These are phyloP conservation scores for Lanmaoa rubissima DNA, from an alignment of 768 basidiomycete species.

Conservation along the genomic window DNA sequence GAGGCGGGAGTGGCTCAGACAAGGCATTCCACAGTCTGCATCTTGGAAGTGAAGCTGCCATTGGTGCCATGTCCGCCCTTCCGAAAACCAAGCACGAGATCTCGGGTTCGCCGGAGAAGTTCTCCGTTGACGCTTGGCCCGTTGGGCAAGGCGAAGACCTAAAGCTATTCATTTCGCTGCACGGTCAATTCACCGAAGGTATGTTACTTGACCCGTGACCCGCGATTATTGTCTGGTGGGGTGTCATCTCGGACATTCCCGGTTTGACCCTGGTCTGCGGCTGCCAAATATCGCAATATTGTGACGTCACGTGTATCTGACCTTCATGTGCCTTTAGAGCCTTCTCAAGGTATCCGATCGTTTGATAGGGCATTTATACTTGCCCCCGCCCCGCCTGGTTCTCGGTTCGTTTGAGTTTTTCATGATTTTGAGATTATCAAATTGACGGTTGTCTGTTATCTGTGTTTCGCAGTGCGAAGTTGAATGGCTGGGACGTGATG, in stretches of 20 bases:
- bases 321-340: slow-evolving; percentile 42
- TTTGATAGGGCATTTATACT: slow-evolving; percentile 94
- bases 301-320: slow-evolving; percentile 23
- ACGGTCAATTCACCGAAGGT: slow-evolving; percentile 94
- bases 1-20: slow-evolving; percentile 56
- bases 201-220: slow-evolving; percentile 28
- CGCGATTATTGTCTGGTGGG: slow-evolving; percentile 8
- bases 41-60: slow-evolving; percentile 62
- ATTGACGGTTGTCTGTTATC: slow-evolving; percentile 11
- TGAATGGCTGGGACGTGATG: slow-evolving; percentile 84
- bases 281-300: not conserved
- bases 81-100: slow-evolving; percentile 86
- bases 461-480: slow-evolving; percentile 56
- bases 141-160: slow-evolving; percentile 56
- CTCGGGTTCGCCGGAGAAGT: slow-evolving; percentile 71
- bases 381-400: slow-evolving; percentile 74
- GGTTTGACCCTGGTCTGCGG: slow-evolving; percentile 2
- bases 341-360: slow-evolving; percentile 77
- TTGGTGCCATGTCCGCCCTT: slow-evolving; percentile 58
- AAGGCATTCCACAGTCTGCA: slow-evolving; percentile 67
- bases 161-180: slow-evolving; percentile 68
- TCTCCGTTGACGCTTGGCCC: slow-evolving; percentile 85
- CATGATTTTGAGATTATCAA: not conserved
- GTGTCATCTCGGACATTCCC: slow-evolving; percentile 15
- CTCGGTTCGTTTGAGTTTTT: slow-evolving; percentile 57